phyloP scores from a whole-genome alignment of 495 filamentous ascomycete genomes.

The Talaromyces borbonicus region DNA sequence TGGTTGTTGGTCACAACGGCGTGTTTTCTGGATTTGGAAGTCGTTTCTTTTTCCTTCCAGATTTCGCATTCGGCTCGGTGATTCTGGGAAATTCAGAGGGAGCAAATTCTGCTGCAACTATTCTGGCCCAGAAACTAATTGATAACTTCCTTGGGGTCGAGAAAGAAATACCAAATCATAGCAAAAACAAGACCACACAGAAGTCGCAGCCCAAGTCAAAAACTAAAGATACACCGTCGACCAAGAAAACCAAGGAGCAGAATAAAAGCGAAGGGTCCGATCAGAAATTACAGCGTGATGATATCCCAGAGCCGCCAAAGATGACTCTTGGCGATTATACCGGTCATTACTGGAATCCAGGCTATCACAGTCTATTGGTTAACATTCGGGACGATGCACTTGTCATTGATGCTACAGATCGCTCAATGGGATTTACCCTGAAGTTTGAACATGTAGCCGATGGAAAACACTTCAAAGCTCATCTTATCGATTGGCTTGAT shows the following conservation, averaged over 20 bases:
- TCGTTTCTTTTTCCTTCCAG: conserved; percentile 14
- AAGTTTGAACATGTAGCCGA: conserved; percentile 9
- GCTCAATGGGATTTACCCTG: conserved; percentile 15
- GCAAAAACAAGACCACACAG: background rate
- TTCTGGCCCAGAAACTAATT: conserved; percentile 8
- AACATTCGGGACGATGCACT: conserved; percentile 17
- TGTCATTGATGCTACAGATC: conserved; percentile 26
- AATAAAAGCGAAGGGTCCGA: background rate
- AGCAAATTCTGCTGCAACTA: conserved; percentile 5
- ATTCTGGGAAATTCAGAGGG: conserved; percentile 11
- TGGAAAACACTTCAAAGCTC: conserved; percentile 6
- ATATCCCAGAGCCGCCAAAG: background rate
- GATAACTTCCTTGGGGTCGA: conserved; percentile 9
- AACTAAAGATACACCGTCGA: background rate
- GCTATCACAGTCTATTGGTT: conserved; percentile 11
- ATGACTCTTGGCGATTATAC: conserved; percentile 9
- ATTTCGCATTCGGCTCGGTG: conserved; percentile 11
- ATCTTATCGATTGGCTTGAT: conserved; percentile 4
- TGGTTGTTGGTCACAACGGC: conserved; percentile 14
- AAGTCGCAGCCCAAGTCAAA: background rate
- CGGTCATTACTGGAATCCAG: conserved; percentile 12
- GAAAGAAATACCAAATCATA: background rate
- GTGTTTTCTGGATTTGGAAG: conserved; percentile 10
- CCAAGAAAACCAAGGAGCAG: conserved; percentile 3
- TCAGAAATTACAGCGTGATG: background rate